phyloP scores from a whole-genome alignment of 805 yeast species.

The Yarrowia sp. region DNA sequence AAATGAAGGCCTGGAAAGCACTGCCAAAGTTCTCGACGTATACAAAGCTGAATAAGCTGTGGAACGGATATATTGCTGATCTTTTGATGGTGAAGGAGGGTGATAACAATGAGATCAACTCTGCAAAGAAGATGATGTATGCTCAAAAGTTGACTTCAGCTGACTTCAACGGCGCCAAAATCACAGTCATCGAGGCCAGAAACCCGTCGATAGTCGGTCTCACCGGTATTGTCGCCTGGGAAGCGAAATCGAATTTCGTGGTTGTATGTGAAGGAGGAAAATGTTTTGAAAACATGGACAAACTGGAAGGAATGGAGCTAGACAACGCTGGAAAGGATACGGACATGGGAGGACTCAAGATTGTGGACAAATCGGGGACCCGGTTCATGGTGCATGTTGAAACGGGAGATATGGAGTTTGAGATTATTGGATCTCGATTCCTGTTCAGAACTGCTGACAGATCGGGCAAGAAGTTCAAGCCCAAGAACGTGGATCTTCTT shows the following conservation, averaged over 20 bases:
- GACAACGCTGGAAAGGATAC: constrained; percentile 40
- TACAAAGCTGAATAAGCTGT: constrained; percentile 63
- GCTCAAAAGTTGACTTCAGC: constrained; percentile 65
- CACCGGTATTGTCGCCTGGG: constrained; percentile 83
- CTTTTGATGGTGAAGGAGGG: constrained; percentile 51
- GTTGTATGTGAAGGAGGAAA: constrained; percentile 58
- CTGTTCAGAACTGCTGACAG: constrained; percentile 79
- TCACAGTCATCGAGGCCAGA: constrained; percentile 64
- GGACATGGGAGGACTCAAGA: constrained; percentile 67
- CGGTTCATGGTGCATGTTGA: constrained; percentile 55
- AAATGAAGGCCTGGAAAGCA: constrained; percentile 6
- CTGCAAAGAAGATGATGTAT: constrained; percentile 19
- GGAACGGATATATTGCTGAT: constrained; percentile 74
- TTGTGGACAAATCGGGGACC: constrained; percentile 72
- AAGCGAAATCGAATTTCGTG: constrained; percentile 74
- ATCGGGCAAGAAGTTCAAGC: constrained; percentile 83
- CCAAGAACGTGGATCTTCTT: constrained; percentile 72
- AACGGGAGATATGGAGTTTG: constrained; percentile 56
- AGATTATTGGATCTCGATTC: constrained; percentile 80
- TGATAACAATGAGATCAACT: not conserved
- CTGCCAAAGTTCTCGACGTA: constrained; percentile 55
- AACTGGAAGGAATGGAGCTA: constrained; percentile 5
- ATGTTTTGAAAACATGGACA: constrained; percentile 33
- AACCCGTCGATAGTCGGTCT: constrained; percentile 66
- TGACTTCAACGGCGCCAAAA: constrained; percentile 79